Percentiles rank a stretch among this genome's conserved stretches.
These are phyloP conservation scores for Hypoxylon sp. DNA, from an alignment of 2,329 filamentous ascomycete genomes.

Conservation along the genomic window DNA sequence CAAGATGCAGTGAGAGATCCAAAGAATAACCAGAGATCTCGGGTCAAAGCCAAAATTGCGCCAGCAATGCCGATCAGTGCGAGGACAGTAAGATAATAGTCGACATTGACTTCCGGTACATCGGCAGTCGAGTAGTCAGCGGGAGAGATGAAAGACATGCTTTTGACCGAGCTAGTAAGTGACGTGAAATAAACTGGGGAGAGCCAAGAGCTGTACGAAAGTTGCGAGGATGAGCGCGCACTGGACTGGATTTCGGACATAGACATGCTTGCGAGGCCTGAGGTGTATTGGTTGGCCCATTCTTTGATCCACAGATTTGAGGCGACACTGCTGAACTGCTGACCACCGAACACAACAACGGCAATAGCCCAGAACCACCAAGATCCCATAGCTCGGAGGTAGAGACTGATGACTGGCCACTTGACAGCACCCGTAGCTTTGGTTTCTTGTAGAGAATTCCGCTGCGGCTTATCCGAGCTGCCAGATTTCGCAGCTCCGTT, in stretches of 20 bases:
- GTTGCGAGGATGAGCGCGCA: slow-evolving; percentile 54
- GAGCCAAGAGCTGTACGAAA: slow-evolving; percentile 55
- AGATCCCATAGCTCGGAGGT: slow-evolving; percentile 90
- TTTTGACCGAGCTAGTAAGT: slow-evolving; percentile 57
- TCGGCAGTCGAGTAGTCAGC: slow-evolving; percentile 57
- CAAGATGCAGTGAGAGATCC: slow-evolving; percentile 91
- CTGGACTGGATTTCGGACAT: slow-evolving; percentile 56
- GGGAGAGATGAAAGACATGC: slow-evolving; percentile 55
- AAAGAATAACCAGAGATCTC: slow-evolving; percentile 92
- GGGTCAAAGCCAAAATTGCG: slow-evolving; percentile 83
- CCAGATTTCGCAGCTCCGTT: slow-evolving; percentile 65
- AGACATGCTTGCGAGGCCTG: slow-evolving; percentile 58
- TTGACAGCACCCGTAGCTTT: slow-evolving; percentile 92
- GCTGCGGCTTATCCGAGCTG: slow-evolving; percentile 64
- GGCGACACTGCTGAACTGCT: slow-evolving; percentile 88
- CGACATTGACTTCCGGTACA: slow-evolving; percentile 77
- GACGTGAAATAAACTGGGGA: slow-evolving; percentile 60
- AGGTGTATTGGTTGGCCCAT: slow-evolving; percentile 91
- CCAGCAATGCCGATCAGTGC: slow-evolving; percentile 83
- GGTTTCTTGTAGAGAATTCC: slow-evolving; percentile 76
- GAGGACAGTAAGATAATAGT: slow-evolving; percentile 88
- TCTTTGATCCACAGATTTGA: slow-evolving; percentile 95
- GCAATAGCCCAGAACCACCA: slow-evolving; percentile 96
- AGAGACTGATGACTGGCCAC: slow-evolving; percentile 86
- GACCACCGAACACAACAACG: slow-evolving; percentile 79